Evolutionary conservation across 495 filamentous ascomycete genomes (phyloP).

Genomic region (Clohesyomyces aquaticus): DNA sequence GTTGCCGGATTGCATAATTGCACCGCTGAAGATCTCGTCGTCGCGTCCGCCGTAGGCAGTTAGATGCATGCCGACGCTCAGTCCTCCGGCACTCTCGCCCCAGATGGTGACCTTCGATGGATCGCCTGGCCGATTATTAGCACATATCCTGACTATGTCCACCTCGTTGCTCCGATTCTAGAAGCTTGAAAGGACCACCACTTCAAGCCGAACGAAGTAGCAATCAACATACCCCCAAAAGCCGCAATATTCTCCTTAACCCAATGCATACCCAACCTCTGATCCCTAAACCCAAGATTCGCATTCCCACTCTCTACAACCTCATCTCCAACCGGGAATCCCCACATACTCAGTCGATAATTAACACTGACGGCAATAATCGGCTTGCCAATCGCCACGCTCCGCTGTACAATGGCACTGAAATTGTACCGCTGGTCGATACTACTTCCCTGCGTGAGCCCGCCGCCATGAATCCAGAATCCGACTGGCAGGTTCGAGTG

Average conservation of each 20-base stretch:
- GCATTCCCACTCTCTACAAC: conserved; percentile 52
- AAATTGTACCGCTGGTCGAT: conserved; percentile 54
- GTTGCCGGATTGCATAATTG: conserved; percentile 55
- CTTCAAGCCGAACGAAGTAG: background rate
- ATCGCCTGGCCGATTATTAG: conserved; percentile 34
- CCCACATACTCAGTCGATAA: conserved; percentile 61
- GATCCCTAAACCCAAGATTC: conserved; percentile 63
- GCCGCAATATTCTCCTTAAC: conserved; percentile 53
- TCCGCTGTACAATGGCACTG: conserved; percentile 57
- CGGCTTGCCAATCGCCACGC: conserved; percentile 59
- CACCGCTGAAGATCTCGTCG: conserved; percentile 57
- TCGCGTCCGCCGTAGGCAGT: conserved; percentile 49
- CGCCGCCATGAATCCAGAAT: conserved; percentile 68
- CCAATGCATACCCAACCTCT: conserved; percentile 66
- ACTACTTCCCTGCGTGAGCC: conserved; percentile 36
- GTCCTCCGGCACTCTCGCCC: conserved; percentile 38
- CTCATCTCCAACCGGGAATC: conserved; percentile 54
- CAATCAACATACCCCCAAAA: conserved; percentile 43
- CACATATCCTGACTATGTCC: no score
- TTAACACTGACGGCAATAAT: conserved; percentile 66
- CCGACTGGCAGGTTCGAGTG: conserved; percentile 63
- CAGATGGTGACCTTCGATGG: conserved; percentile 45
- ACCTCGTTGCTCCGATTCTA: no score
- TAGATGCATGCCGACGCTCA: conserved; percentile 47
- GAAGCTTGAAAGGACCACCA: no score